Evolutionary conservation across 2,329 filamentous ascomycete species (phyloP).

Genomic region (Penicillium sp.): DNA sequence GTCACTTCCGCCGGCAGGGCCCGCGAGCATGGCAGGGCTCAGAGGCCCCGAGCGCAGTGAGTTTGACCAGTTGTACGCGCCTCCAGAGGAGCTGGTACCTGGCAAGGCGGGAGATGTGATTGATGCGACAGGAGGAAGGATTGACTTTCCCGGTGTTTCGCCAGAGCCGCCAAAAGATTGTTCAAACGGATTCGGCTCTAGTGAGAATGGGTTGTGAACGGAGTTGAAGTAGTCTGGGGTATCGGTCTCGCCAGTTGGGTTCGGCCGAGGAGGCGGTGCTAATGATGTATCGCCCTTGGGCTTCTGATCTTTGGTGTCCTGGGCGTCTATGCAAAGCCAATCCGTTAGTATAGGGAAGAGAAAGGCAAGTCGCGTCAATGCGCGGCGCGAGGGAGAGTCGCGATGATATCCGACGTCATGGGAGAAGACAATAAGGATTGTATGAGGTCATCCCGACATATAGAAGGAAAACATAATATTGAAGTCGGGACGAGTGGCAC

Average conservation of each 20-base stretch:
- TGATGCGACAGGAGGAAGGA: conserved; percentile 86
- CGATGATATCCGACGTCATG: conserved; percentile 14
- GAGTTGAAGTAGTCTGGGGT: conserved; percentile 73
- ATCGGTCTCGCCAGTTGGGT: conserved; percentile 57
- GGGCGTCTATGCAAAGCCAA: conserved; percentile 32
- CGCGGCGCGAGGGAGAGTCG: background rate
- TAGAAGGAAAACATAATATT: conserved; percentile 31
- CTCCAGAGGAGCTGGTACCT: conserved; percentile 71
- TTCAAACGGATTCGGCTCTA: conserved; percentile 95
- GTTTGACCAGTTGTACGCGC: conserved; percentile 77
- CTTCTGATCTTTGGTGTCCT: conserved; percentile 42
- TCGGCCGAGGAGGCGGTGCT: conserved; percentile 70
- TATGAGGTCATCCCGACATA: conserved; percentile 44
- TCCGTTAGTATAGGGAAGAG: conserved; percentile 29
- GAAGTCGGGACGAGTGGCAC: conserved; percentile 35
- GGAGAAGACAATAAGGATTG: conserved; percentile 31
- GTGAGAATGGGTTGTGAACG: conserved; percentile 59
- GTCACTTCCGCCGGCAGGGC: conserved; percentile 73
- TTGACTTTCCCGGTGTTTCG: conserved; percentile 80
- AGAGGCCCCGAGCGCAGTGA: conserved; percentile 90
- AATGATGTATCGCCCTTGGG: conserved; percentile 67
- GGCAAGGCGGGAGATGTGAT: conserved; percentile 89
- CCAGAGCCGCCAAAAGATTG: conserved; percentile 74
- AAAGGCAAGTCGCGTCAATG: conserved; percentile 14
- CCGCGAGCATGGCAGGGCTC: conserved; percentile 96